Evolutionary conservation across 169 alveolate species (phyloP).

Genomic region (Plasmodium malariae): DNA sequence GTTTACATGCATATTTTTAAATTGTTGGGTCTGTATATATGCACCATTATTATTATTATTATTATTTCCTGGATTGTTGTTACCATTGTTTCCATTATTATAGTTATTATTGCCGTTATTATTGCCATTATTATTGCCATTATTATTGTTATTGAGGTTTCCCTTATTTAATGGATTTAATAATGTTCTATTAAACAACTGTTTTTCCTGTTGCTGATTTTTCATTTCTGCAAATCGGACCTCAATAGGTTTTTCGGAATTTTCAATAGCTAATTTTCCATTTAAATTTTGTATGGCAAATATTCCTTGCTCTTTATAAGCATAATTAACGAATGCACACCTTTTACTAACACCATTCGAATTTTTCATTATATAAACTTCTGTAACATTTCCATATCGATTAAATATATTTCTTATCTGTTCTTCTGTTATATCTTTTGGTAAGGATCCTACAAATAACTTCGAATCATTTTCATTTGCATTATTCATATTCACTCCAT

Average conservation of each 20-base stretch:
- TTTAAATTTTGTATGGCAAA: conserved; percentile 87
- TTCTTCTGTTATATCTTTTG: conserved; percentile 88
- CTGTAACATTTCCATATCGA: conserved; percentile 90
- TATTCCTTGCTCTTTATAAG: conserved; percentile 92
- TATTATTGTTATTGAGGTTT: conserved; percentile 5
- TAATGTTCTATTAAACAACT: conserved; percentile 38
- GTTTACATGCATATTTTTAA: conserved; percentile 47
- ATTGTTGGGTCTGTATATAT: conserved; percentile 38
- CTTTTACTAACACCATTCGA: conserved; percentile 89
- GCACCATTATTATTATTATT: conserved; percentile 35
- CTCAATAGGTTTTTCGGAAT: conserved; percentile 90
- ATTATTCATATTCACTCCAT: conserved; percentile 86
- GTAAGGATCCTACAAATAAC: conserved; percentile 92
- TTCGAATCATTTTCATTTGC: conserved; percentile 90
- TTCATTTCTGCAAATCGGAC: conserved; percentile 91
- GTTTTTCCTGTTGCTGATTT: conserved; percentile 73
- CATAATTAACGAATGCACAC: conserved; percentile 92
- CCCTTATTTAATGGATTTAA: conserved; percentile 32
- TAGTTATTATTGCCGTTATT: neutral
- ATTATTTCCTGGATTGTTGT: conserved; percentile 5
- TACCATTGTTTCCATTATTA: neutral
- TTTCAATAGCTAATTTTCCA: conserved; percentile 88
- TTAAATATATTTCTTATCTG: conserved; percentile 85
- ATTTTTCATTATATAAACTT: conserved; percentile 91
- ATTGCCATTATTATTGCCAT: neutral